phyloP scores from a whole-genome alignment of 176 grass and related monocot genomes.

The Metroxylon sagu region DNA sequence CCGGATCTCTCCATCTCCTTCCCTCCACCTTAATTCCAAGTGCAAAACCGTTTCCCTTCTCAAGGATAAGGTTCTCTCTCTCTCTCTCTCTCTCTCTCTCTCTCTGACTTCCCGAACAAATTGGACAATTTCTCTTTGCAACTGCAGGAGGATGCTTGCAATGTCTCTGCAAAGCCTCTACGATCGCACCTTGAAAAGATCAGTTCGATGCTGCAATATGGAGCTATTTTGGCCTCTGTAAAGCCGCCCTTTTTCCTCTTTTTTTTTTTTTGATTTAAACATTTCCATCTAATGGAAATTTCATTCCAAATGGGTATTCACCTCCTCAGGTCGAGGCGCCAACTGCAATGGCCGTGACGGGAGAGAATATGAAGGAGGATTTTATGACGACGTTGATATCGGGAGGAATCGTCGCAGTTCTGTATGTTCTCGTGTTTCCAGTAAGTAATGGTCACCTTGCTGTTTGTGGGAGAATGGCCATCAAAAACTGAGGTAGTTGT shows the following conservation, averaged over 20 bases:
- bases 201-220: conserved; percentile 37
- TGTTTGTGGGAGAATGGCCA: neutral
- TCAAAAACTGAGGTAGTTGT: neutral
- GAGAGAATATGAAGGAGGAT: conserved; percentile 61
- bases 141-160: conserved; percentile 13
- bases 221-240: conserved; percentile 55
- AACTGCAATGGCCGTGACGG: conserved; percentile 65
- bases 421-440: conserved; percentile 60
- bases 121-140: conserved; percentile 6
- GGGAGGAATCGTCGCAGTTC: conserved; percentile 36
- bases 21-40: conserved; percentile 18
- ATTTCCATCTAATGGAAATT: neutral
- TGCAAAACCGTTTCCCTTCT: conserved; percentile 28
- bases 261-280: neutral
- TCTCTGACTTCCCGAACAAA: neutral
- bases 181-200: conserved; percentile 42
- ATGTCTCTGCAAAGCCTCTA: conserved; percentile 3
- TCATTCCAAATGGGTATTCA: neutral
- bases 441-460: conserved; percentile 25
- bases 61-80: conserved; percentile 33
- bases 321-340: conserved; percentile 43
- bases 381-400: conserved; percentile 52
- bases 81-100: too few relatives aligned
- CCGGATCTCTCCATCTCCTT: neutral
- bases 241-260: conserved; percentile 5